Base-by-base conservation (phyloP, 208 protist species). In the Acanthamoeba culbertsoni region DNA sequence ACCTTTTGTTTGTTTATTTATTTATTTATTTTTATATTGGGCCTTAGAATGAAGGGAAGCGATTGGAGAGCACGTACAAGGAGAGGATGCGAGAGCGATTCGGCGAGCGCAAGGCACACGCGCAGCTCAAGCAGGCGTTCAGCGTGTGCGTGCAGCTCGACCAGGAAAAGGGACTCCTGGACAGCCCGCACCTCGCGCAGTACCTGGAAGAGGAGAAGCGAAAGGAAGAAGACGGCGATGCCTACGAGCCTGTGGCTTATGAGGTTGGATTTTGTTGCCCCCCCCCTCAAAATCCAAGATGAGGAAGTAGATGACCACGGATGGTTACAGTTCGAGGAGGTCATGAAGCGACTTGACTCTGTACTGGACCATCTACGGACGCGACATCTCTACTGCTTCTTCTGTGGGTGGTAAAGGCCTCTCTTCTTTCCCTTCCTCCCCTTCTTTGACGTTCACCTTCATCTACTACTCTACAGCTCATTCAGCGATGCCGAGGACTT, bases 71-170 rank as follows among this genome's bases (percentile, higher is more conserved):
- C 40, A 55, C 42, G 26, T 86, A 40, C 73, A 86, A 55, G 73
- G 73, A 55, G 31, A 35, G 73, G 6, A 86, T 86, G 73, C 46
- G 53, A 43, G 73, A 55, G 2, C 42, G 48, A 35, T 86, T 86
- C 48, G n/a, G 48, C 6, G 26, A 86, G 73, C 42, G 48, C 1
- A 86, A 86, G 28, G 73, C 73, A 10, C 73, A 59, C 73, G 18
- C 40, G 73, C 73, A 86, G 48, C 48, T 59, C 35, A 55, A 59
- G 73, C 73, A 86, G 48, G 73, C 73, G 26, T 46, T 86, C 48
- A 55, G 31, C 35, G 4, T 86, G 10, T 86, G 73, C 35, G 40
- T 86, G 28, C 73, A 86, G 73, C 73, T 86, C 5, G 73, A 86
- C 73, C 73, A 86, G 31, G 40, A 46, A n/a, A 46, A 53, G 28